Evolutionary conservation across 805 yeast genomes (phyloP).

Genomic region (Lipomyces orientalis): DNA sequence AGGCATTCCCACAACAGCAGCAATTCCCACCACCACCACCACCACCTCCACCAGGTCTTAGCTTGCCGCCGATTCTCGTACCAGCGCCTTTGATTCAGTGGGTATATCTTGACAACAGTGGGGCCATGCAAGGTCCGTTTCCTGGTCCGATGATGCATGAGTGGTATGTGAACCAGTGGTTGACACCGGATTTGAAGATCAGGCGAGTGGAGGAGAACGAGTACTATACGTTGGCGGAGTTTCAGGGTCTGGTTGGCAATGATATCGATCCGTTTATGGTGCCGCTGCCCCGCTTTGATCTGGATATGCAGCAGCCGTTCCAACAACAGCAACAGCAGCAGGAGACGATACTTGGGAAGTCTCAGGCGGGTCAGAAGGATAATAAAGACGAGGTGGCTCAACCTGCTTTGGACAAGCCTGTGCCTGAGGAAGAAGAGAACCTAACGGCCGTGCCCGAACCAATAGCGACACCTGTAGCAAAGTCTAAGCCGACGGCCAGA

Average conservation of each 20-base stretch:
- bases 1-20: slow-evolving; percentile 24
- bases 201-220: slow-evolving; percentile 62
- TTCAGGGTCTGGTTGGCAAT: slow-evolving; percentile 57
- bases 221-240: slow-evolving; percentile 59
- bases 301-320: slow-evolving; percentile 6
- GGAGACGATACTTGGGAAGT: neutral
- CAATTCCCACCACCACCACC: slow-evolving; percentile 18
- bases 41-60: slow-evolving; percentile 27
- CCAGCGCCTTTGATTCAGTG: slow-evolving; percentile 49
- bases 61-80: slow-evolving; percentile 27
- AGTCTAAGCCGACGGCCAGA: neutral
- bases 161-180: slow-evolving; percentile 71
- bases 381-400: slow-evolving; percentile 1
- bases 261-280: slow-evolving; percentile 64
- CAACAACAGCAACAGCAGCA: slow-evolving; percentile 10
- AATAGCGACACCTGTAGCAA: neutral
- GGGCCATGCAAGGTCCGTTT: slow-evolving; percentile 82
- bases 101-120: slow-evolving; percentile 74
- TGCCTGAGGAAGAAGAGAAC: slow-evolving; percentile 11
- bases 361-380: slow-evolving; percentile 3
- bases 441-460: slow-evolving; percentile 7
- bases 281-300: slow-evolving; percentile 53
- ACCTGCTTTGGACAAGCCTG: slow-evolving; percentile 11
- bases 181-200: slow-evolving; percentile 59
- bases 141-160: slow-evolving; percentile 73